phyloP scores from a whole-genome alignment of 805 yeast genomes.

The Diddensiella caesifluorescens region DNA sequence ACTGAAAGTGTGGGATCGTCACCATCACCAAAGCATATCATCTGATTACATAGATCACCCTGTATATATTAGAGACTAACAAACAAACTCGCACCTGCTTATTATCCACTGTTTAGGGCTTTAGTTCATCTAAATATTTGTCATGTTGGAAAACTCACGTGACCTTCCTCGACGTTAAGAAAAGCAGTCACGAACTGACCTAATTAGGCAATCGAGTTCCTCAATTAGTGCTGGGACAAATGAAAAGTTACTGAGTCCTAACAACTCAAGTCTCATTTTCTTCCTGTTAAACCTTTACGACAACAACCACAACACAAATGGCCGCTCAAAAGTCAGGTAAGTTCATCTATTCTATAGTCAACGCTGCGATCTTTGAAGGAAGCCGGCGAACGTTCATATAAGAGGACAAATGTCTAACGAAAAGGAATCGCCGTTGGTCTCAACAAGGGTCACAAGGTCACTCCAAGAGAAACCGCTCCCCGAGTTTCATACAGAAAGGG shows the following conservation, averaged over 20 bases:
- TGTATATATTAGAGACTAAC: too few relatives aligned
- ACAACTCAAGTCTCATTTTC: constrained; percentile 6
- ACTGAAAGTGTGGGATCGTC: too few relatives aligned
- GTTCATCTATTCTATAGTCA: constrained; percentile 6
- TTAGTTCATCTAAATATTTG: too few relatives aligned
- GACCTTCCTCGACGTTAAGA: not conserved
- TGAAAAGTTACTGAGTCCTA: not conserved
- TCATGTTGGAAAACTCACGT: too few relatives aligned
- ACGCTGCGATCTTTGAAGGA: not conserved
- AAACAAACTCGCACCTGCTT: too few relatives aligned
- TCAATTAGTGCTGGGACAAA: not conserved
- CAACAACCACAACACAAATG: constrained; percentile 14
- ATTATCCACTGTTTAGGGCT: too few relatives aligned
- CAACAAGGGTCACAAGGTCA: constrained; percentile 99
- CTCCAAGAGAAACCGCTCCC: constrained; percentile 76
- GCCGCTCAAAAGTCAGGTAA: constrained; percentile 27
- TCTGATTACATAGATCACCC: too few relatives aligned
- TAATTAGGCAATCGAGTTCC: not conserved
- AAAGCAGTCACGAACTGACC: not conserved
- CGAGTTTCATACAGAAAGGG: constrained; percentile 96
- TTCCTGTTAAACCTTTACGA: not conserved
- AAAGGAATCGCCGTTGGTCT: constrained; percentile 89
- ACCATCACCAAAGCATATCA: too few relatives aligned
- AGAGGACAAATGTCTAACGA: not conserved
- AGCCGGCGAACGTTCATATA: not conserved